Conservation (phyloP, 2,329 filamentous ascomycete genomes). For the Diplodia seriata region DNA sequence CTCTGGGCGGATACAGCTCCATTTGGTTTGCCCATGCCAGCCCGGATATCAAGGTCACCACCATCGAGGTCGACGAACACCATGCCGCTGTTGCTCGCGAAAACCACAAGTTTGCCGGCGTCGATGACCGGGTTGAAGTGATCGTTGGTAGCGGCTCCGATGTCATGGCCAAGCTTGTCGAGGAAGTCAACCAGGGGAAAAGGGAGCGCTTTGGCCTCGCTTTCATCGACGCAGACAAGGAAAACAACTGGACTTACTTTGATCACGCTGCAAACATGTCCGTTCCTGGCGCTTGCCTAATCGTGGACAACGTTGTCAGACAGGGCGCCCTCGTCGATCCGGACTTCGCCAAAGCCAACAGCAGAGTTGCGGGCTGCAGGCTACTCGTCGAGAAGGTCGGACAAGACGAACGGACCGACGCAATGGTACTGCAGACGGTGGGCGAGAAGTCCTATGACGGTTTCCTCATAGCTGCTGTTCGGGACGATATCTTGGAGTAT, state of each 20-base stretch:
- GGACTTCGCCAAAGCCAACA: constrained; percentile 36
- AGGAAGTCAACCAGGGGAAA: constrained; percentile 50
- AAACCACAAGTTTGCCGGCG: constrained; percentile 52
- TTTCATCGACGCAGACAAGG: constrained; percentile 62
- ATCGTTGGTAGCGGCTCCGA: constrained; percentile 56
- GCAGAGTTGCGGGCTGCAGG: constrained; percentile 45
- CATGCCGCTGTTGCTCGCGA: constrained; percentile 56
- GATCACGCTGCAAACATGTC: constrained; percentile 52
- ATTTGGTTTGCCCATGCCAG: constrained; percentile 59
- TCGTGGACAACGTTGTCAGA: constrained; percentile 60
- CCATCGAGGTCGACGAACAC: constrained; percentile 58
- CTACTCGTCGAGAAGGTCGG: constrained; percentile 53
- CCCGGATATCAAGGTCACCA: constrained; percentile 54
- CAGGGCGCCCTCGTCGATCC: constrained; percentile 48
- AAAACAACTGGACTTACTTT: constrained; percentile 59
- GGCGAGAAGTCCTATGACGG: constrained; percentile 58
- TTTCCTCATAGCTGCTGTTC: constrained; percentile 52
- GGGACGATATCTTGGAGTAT: constrained; percentile 33
- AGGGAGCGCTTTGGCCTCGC: constrained; percentile 57
- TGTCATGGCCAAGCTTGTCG: constrained; percentile 49
- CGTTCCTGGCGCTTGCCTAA: constrained; percentile 51
- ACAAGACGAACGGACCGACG: constrained; percentile 52
- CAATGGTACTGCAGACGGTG: constrained; percentile 55
- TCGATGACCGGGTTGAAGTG: constrained; percentile 54
- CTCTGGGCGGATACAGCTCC: constrained; percentile 61